Evolutionary conservation across 1,139 yeast genomes (phyloP).

Genomic region (Geotrichum carabidarum): DNA sequence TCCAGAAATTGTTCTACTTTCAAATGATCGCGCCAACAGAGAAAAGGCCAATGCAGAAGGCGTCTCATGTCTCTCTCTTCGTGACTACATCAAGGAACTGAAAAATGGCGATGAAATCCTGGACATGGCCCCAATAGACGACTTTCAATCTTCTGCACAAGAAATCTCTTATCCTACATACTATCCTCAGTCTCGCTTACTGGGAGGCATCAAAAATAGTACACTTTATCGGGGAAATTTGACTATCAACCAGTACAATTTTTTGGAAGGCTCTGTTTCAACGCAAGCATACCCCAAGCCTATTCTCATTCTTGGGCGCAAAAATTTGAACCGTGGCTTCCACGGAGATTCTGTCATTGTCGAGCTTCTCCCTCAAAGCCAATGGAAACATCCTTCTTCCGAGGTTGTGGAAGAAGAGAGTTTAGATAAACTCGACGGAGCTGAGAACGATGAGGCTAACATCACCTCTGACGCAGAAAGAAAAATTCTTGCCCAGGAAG

Average conservation of each 20-base stretch:
- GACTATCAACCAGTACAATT: conserved; percentile 77
- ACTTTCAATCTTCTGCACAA: conserved; percentile 38
- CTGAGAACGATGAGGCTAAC: conserved; percentile 41
- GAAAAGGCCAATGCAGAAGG: conserved; percentile 53
- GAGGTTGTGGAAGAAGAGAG: conserved; percentile 72
- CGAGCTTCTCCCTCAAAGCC: conserved; percentile 75
- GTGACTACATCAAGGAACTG: conserved; percentile 62
- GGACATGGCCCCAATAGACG: conserved; percentile 67
- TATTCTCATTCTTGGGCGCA: conserved; percentile 72
- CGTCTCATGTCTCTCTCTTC: conserved; percentile 52
- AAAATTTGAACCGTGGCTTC: conserved; percentile 81
- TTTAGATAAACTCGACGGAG: conserved; percentile 50
- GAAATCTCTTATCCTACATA: conserved; percentile 72
- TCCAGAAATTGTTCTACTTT: conserved; percentile 54
- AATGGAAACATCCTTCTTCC: conserved; percentile 85
- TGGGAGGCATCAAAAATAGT: conserved; percentile 89
- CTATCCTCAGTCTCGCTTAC: conserved; percentile 70
- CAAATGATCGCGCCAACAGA: conserved; percentile 72
- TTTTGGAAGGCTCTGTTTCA: conserved; percentile 78
- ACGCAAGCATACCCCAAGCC: conserved; percentile 77
- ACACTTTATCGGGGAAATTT: conserved; percentile 81
- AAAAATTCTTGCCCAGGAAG: conserved; percentile 68
- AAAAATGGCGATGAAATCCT: conserved; percentile 72
- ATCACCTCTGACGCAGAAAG: conserved; percentile 74
- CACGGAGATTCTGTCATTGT: conserved; percentile 90